A percentile compares a stretch with the other conserved stretches of the same genome.
Conservation (phyloP, 83 land plant genomes). For the Picea abies region DNA sequence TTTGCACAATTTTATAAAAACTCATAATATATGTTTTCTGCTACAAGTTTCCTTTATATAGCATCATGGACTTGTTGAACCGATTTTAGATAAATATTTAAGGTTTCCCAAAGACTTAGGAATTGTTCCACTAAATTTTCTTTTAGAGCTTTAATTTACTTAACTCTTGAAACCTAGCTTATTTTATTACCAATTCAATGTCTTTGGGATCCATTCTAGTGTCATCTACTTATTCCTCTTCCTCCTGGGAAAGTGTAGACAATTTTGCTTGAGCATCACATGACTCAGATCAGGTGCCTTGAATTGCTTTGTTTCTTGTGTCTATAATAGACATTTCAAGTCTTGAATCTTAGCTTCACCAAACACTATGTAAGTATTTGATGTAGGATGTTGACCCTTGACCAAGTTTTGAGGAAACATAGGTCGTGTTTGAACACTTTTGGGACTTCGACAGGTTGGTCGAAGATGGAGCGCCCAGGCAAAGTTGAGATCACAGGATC, state of each 20-base stretch:
- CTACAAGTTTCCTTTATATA: no score
- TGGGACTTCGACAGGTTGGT: no score
- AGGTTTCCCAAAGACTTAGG: no score
- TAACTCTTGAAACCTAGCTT: conserved; percentile 62
- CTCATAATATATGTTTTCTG: no score
- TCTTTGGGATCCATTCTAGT: conserved; percentile 58
- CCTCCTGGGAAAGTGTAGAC: conserved; percentile 35
- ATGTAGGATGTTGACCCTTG: conserved; percentile 24
- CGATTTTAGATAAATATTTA: no score
- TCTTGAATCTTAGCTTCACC: conserved; percentile 76
- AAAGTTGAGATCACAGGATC: no score
- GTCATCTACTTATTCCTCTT: conserved; percentile 40
- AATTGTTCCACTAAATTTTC: neutral
- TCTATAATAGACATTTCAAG: conserved; percentile 60
- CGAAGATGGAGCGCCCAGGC: no score
- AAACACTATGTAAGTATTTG: conserved; percentile 70
- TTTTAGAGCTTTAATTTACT: conserved; percentile 70
- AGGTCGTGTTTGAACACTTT: no score
- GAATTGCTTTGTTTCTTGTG: conserved; percentile 65
- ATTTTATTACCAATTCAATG: conserved; percentile 74
- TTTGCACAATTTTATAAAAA: no score
- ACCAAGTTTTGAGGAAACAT: no score
- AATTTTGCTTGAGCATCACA: conserved; percentile 33
- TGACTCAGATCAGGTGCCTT: conserved; percentile 49
- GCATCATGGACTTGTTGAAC: no score